These are phyloP conservation scores for Dillenia turbinata DNA, from an alignment of 164 flowering plant species.

Conservation along the genomic window DNA sequence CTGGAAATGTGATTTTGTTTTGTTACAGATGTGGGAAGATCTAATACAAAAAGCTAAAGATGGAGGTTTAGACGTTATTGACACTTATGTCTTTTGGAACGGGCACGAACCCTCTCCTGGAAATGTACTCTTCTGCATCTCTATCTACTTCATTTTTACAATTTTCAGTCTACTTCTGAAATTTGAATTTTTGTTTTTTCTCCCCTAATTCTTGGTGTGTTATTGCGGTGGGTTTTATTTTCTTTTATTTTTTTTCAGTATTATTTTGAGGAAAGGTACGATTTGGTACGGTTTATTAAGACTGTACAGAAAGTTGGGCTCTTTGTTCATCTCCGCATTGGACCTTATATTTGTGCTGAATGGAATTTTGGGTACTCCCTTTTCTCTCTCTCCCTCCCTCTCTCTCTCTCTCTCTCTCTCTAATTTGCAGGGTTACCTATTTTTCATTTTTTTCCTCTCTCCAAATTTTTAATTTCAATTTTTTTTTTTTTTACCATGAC, in stretches of 20 bases:
- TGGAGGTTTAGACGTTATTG: slow-evolving; percentile 57
- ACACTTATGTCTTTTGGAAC: slow-evolving; percentile 79
- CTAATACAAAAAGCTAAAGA: slow-evolving; percentile 50
- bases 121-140: slow-evolving; percentile 32
- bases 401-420: not conserved
- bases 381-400: not conserved
- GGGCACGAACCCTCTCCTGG: slow-evolving; percentile 75
- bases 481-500: slow-evolving; percentile 3
- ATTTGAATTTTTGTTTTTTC: not conserved
- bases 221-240: not conserved
- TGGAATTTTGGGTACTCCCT: slow-evolving; percentile 83
- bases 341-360: slow-evolving; percentile 89
- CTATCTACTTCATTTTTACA: slow-evolving; percentile 1
- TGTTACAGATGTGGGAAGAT: slow-evolving; percentile 52
- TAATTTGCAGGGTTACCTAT: not conserved
- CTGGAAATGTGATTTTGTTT: not conserved
- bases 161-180: not conserved
- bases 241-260: slow-evolving; percentile 32
- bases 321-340: slow-evolving; percentile 72
- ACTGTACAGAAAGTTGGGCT: slow-evolving; percentile 64
- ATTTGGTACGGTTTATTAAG: slow-evolving; percentile 69
- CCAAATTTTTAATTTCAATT: not conserved
- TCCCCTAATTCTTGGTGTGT: not conserved
- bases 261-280: slow-evolving; percentile 67
- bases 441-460: not conserved